Evolutionary conservation across 345 rosid species (phyloP), one percentile per base, ranked within the genome.

Genomic region (Orychophragmus violaceus): DNA sequence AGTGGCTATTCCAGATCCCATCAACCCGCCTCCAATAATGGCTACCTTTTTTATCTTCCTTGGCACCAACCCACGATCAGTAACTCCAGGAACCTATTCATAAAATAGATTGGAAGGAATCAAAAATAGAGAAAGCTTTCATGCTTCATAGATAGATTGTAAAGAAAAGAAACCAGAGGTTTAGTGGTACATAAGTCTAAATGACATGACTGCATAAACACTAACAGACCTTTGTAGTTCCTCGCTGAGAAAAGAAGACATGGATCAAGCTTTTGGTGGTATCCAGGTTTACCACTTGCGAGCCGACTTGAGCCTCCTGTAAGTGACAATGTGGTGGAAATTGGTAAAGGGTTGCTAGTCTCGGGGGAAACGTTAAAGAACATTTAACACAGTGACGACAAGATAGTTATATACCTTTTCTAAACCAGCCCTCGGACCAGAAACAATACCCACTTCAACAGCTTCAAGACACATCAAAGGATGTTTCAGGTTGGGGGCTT

Each of bases 1-100:
- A 54, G 97, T 94, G 56, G 97, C 97, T 68, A 94, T 94, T 76
- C 99, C 99, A 46, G 97, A 94, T 66, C 97, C 99, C 99, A 94
- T 94, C 21, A 88, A 80, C 62, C 99, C 99, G 51, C 99, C 97
- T 18, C 99, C 99, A 53, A 94, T 80, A 28, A 94, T 79, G 67
- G 96, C 97, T 78, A 90, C 91, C 74, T 82, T 90, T 13, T 75
- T 85, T 68, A 87, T 83, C 68, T 35, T 79, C 71, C 95, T 83
- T 6, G 99, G 97, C 62, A 24, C 69, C 73, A 90, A 70, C 58
- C 96, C 93, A 35, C 66, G 80, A 69, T 94, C 93, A 62, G 96
- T 88, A 49, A 94, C 71, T 44, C 97, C 99, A 27, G 96, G 97
- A 79, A 94, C 84, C 97, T 94, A n/a, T n/a, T n/a, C n/a, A n/a